Evolutionary conservation across 148 eudicot genomes (phyloP).

Genomic region (Heliosperma pusillum): DNA sequence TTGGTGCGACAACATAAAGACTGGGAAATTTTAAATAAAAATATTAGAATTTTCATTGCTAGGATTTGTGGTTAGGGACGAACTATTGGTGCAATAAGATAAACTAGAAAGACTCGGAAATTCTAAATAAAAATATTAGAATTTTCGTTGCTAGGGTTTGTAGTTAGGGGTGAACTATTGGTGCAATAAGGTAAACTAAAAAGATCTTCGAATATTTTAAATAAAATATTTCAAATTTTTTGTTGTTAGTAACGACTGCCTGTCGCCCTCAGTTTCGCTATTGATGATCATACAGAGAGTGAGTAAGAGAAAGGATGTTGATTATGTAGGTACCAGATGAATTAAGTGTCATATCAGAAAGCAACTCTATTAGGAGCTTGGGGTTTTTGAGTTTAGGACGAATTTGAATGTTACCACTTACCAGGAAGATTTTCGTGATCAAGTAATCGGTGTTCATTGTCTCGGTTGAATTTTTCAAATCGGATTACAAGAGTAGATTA

Average conservation of each 20-base stretch:
- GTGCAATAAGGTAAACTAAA: neutral
- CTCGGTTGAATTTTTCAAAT: too few relatives aligned
- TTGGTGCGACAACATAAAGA: neutral
- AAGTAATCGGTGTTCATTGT: neutral
- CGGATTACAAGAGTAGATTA: too few relatives aligned
- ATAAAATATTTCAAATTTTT: too few relatives aligned
- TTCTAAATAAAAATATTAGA: too few relatives aligned
- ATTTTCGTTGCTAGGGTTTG: neutral
- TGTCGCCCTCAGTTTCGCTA: neutral
- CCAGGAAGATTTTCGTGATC: neutral
- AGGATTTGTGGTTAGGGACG: neutral
- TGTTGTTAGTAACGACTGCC: neutral
- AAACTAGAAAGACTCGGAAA: too few relatives aligned
- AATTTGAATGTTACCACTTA: neutral
- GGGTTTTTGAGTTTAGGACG: neutral
- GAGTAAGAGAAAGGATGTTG: neutral
- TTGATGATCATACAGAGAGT: neutral
- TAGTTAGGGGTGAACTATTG: neutral
- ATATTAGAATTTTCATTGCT: too few relatives aligned
- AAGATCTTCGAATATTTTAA: too few relatives aligned
- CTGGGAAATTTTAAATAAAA: too few relatives aligned
- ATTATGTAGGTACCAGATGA: neutral
- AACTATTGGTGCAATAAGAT: neutral
- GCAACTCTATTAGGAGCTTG: neutral
- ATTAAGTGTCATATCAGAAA: neutral